Evolutionary conservation across 2,329 filamentous ascomycete species (phyloP).

Genomic region (Cladosporium sphaerospermum): DNA sequence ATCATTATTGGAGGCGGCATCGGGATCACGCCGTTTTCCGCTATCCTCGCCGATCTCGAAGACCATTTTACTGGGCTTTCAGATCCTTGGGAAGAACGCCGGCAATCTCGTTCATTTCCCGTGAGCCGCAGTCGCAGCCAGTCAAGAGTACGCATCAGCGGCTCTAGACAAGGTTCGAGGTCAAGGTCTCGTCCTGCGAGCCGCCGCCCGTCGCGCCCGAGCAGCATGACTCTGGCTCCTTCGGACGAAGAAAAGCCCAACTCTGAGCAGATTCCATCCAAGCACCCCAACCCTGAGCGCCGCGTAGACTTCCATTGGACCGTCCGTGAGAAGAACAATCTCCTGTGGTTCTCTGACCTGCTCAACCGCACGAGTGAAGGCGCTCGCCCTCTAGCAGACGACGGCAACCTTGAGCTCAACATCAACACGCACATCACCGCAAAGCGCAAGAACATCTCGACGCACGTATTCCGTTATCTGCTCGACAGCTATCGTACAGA

Average conservation of each 20-base stretch:
- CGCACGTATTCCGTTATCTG: constrained; percentile 51
- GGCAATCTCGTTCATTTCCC: constrained; percentile 1
- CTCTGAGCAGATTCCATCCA: background rate
- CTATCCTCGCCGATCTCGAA: constrained; percentile 51
- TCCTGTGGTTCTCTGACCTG: constrained; percentile 53
- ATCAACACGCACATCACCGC: constrained; percentile 53
- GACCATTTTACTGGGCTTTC: constrained; percentile 22
- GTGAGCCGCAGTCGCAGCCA: constrained; percentile 7
- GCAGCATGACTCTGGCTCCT: constrained; percentile 1
- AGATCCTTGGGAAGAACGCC: constrained; percentile 19
- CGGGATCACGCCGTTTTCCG: constrained; percentile 53
- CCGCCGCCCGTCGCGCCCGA: background rate
- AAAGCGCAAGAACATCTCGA: constrained; percentile 47
- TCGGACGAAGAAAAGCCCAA: background rate
- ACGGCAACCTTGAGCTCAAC: constrained; percentile 43
- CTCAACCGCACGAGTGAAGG: constrained; percentile 44
- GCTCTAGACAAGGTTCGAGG: background rate
- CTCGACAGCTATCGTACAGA: constrained; percentile 52
- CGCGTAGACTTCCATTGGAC: constrained; percentile 57
- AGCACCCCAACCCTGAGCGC: constrained; percentile 19
- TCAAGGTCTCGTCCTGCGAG: background rate
- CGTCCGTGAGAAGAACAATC: constrained; percentile 51
- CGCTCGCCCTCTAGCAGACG: constrained; percentile 31
- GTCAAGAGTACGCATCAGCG: constrained; percentile 1
- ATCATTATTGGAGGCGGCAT: constrained; percentile 54